Evolutionary conservation across 495 filamentous ascomycete genomes (phyloP), one percentile per base, ranked within the genome.

Genomic region (Aspergillus sparsus): DNA sequence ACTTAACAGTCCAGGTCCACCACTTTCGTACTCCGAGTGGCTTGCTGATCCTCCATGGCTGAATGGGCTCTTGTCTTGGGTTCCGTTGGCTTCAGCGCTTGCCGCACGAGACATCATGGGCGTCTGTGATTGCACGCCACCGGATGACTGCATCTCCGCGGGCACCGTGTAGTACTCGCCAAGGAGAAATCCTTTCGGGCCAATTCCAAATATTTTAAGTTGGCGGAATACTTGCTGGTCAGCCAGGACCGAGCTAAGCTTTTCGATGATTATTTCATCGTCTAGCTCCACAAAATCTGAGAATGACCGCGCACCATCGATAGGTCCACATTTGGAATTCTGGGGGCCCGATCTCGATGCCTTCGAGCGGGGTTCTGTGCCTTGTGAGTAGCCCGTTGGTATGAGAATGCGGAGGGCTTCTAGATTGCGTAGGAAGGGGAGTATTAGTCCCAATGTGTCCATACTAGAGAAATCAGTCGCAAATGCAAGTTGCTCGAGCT

Each of bases 401-500:
- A 78, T 66, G 42, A 85, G 61, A 42, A 83, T 67, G 13, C 80
- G 74, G 2, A 83, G 33, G 0, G 74, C 77, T 1, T 60, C 67
- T 5, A 83, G 62, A 8, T 81, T 80, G 1, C 75, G 71, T 6
- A 83, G 73, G 62, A 83, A 82, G 0, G 80, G 80, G 37, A 82
- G 67, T 1, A 82, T 63, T 27, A 81, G 67, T 2, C 70, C 68
- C 5, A 82, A 47, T 2, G 73, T 69, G 4, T 80, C 75, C 67
- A 83, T 70, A 55, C 71, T 72, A 15, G 68, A 68, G 7, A 73
- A 64, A 2, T 82, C 79, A 7, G 76, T 73, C 27, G 79, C 79
- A n/a, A 83, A 66, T 39, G 68, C 77, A 8, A 88, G 68, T 62
- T 88, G 83, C 61, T 87, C 83, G 16, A 87, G 67, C 52, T 86